These are phyloP conservation scores for Trapa incisa DNA, from an alignment of 345 rosid genomes.

Conservation along the genomic window DNA sequence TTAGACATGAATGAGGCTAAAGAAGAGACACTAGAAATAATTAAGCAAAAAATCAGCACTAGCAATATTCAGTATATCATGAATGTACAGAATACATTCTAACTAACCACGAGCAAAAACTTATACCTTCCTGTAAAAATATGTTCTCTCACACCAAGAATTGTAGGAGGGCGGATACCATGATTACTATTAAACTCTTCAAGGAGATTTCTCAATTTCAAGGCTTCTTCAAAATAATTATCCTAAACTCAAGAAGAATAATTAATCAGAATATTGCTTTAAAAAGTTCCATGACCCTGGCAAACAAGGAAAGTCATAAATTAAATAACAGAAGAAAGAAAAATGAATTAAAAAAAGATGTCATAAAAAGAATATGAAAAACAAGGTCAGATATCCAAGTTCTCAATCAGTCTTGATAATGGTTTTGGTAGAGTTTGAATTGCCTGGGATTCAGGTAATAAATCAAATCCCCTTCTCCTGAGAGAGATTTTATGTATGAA, in stretches of 20 bases:
- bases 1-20: constrained; percentile 91
- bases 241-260: constrained; percentile 33
- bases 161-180: constrained; percentile 85
- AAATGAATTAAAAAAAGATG: background rate
- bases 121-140: constrained; percentile 89
- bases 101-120: constrained; percentile 3
- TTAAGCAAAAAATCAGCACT: constrained; percentile 7
- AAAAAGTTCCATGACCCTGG: background rate
- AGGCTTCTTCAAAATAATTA: constrained; percentile 96
- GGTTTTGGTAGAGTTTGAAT: background rate
- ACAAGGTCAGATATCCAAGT: background rate
- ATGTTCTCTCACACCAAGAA: constrained; percentile 96
- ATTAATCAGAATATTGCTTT: too few species aligned
- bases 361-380: background rate
- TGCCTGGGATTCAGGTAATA: background rate
- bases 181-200: constrained; percentile 79
- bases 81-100: background rate
- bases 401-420: background rate
- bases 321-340: background rate
- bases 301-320: background rate
- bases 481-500: background rate
- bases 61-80: background rate
- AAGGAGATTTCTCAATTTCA: constrained; percentile 94
- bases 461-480: background rate
- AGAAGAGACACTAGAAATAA: constrained; percentile 83